Percentiles rank a stretch among this genome's conserved stretches.
Evolutionary conservation across 148 eudicot species (phyloP).

Genomic region (Rhododendron molle): DNA sequence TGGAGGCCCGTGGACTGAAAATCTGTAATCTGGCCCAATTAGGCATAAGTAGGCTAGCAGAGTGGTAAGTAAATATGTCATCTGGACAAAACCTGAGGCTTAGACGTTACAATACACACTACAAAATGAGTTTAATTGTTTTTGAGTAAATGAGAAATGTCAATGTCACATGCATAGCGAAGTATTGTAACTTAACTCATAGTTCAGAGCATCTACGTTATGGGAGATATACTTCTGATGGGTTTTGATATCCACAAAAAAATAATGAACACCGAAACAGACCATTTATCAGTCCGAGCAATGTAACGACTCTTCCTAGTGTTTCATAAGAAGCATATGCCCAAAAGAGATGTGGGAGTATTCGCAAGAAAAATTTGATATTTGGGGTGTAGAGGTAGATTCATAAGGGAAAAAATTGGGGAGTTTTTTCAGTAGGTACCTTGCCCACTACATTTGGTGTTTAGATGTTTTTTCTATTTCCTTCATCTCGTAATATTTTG

Average conservation of each 20-base stretch:
- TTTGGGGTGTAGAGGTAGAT: neutral
- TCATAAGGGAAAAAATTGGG: neutral
- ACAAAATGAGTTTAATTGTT: neutral
- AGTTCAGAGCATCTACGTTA: neutral
- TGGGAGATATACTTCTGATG: neutral
- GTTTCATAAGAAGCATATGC: neutral
- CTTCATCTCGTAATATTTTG: neutral
- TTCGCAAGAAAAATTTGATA: neutral
- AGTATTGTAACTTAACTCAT: neutral
- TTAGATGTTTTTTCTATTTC: neutral
- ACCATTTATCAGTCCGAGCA: neutral
- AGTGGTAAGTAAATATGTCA: neutral
- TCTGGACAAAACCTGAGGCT: neutral
- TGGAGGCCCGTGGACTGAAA: neutral
- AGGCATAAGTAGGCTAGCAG: neutral
- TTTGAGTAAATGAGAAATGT: neutral
- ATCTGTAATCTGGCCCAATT: neutral
- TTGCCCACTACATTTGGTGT: neutral
- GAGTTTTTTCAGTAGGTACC: neutral
- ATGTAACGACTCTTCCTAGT: neutral
- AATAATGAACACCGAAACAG: neutral
- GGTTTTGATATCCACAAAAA: neutral
- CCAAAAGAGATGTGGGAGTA: neutral
- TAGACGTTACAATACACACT: neutral
- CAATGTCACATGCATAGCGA: neutral